A percentile compares a stretch with the other conserved stretches of the same genome.
These are phyloP conservation scores for Coniophora puteana DNA, from an alignment of 1,284 basidiomycete species.

Conservation along the genomic window DNA sequence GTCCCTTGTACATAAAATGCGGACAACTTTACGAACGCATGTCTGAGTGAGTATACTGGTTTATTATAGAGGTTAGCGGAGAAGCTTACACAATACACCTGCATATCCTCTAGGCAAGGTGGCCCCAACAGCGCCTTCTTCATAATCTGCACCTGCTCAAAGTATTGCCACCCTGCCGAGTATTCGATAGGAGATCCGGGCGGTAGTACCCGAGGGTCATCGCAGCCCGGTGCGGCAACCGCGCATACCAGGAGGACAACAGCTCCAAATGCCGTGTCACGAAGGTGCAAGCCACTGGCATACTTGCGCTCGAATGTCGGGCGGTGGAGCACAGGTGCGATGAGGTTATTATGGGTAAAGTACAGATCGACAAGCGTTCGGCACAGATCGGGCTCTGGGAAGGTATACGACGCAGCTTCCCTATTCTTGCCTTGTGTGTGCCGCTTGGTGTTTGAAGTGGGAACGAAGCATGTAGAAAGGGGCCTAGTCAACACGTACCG, in stretches of 20 bases:
- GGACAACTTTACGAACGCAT: constrained; percentile 31
- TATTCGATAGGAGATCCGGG: constrained; percentile 39
- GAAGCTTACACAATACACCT: constrained; percentile 43
- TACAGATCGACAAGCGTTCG: constrained; percentile 62
- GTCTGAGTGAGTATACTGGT: neutral
- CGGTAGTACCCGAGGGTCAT: constrained; percentile 57
- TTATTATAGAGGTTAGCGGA: neutral
- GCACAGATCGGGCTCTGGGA: constrained; percentile 64
- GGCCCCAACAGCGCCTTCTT: constrained; percentile 43
- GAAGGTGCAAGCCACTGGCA: constrained; percentile 52
- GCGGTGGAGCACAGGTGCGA: constrained; percentile 75
- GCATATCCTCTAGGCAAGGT: constrained; percentile 59
- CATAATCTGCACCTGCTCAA: constrained; percentile 56
- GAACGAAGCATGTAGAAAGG: neutral
- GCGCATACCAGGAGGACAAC: constrained; percentile 76
- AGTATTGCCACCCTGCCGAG: constrained; percentile 75
- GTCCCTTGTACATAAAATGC: constrained; percentile 52
- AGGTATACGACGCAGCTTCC: constrained; percentile 29
- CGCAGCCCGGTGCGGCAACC: constrained; percentile 63
- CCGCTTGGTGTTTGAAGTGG: constrained; percentile 31
- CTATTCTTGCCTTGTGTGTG: constrained; percentile 27
- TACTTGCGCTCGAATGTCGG: constrained; percentile 69
- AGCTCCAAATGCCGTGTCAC: constrained; percentile 60
- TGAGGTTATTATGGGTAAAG: constrained; percentile 59
- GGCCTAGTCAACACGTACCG: constrained; percentile 32